Conservation (phyloP, 1,284 basidiomycete species). For the Xanthoconium separans region DNA sequence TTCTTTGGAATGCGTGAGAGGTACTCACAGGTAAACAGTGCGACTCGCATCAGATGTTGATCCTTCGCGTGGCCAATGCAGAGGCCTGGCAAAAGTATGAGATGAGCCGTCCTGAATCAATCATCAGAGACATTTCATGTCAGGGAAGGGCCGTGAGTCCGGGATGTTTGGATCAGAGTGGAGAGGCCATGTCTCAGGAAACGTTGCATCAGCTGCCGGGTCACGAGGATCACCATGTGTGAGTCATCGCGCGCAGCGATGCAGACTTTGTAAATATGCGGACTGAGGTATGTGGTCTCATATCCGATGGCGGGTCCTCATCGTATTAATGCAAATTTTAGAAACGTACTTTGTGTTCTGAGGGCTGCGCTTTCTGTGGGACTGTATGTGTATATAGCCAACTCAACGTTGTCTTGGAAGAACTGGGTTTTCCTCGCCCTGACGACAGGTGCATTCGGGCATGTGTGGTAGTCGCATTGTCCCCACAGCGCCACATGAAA, state of each 20-base stretch:
- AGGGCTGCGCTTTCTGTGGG: too few relatives aligned
- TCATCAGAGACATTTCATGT: neutral
- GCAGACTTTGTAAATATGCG: neutral
- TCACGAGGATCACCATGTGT: neutral
- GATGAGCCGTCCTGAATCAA: neutral
- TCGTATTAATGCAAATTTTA: neutral
- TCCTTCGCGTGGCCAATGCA: neutral
- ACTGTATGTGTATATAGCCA: too few relatives aligned
- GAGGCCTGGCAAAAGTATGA: slow-evolving; percentile 1
- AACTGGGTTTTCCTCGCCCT: too few relatives aligned
- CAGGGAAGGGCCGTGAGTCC: neutral
- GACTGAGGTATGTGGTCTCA: neutral
- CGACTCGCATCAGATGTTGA: neutral
- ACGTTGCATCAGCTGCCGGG: neutral
- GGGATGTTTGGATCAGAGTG: neutral
- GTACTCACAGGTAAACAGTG: neutral
- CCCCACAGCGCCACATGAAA: too few relatives aligned
- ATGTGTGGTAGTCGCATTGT: too few relatives aligned
- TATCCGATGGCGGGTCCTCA: too few relatives aligned
- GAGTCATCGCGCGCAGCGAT: neutral
- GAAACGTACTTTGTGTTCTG: too few relatives aligned
- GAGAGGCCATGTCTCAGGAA: neutral
- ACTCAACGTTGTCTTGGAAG: too few relatives aligned
- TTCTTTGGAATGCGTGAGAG: neutral
- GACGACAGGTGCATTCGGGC: too few relatives aligned